phyloP scores from a whole-genome alignment of 768 basidiomycete genomes.

The Lenzites betulinus region DNA sequence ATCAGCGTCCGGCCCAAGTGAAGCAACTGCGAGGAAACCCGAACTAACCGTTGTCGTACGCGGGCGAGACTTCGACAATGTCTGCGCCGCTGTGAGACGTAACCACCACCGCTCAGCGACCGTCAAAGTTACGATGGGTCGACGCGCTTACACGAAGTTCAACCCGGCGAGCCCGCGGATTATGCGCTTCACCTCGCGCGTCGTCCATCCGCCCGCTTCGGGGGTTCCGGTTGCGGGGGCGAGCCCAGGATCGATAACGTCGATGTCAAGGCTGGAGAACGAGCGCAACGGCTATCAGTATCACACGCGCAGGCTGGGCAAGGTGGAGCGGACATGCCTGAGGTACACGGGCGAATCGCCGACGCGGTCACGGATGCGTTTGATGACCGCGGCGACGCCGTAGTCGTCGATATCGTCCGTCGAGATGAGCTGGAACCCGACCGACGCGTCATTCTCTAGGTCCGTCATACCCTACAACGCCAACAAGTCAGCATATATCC shows the following conservation, averaged over 20 bases:
- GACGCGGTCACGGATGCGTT: conserved; percentile 69
- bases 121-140: not conserved
- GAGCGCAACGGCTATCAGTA: not conserved
- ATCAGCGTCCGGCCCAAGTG: not conserved
- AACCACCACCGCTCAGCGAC: not conserved
- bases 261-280: conserved; percentile 67
- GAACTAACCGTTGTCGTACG: conserved; percentile 67
- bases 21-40: not conserved
- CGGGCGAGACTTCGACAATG: conserved; percentile 73
- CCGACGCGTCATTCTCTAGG: conserved; percentile 65
- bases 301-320: not conserved
- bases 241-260: conserved; percentile 79
- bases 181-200: conserved; percentile 78
- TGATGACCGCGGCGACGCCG: conserved; percentile 69
- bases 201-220: conserved; percentile 85
- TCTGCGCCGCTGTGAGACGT: conserved; percentile 57
- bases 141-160: conserved; percentile 66
- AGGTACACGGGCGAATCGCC: conserved; percentile 79
- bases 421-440: conserved; percentile 79
- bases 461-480: conserved; percentile 54
- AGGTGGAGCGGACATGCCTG: conserved; percentile 36
- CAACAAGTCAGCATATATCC: not conserved
- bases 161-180: conserved; percentile 77
- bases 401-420: conserved; percentile 84
- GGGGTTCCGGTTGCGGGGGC: conserved; percentile 87